Conservation (phyloP, 805 yeast species). For the Hanseniaspora vineae region DNA sequence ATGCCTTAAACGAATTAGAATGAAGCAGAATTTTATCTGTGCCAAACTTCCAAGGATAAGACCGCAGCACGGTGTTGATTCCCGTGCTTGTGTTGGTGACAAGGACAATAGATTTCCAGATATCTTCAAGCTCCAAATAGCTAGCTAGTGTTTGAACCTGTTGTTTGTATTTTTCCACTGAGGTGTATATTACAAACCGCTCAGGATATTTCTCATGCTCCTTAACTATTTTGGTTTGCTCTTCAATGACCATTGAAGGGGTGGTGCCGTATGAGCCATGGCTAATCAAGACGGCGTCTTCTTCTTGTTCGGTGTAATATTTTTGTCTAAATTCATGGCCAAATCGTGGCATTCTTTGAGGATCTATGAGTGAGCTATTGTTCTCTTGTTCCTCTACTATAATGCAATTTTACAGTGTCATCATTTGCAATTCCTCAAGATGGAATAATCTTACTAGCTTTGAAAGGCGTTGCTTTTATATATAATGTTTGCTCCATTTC, state of each 20-base stretch:
- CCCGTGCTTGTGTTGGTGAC: conserved; percentile 51
- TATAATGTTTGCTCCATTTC: no score
- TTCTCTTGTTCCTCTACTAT: no score
- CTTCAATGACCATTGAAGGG: conserved; percentile 35
- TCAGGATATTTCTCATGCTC: conserved; percentile 35
- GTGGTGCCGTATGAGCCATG: conserved; percentile 54
- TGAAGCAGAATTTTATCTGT: conserved; percentile 38
- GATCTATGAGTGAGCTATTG: no score
- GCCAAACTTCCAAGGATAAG: conserved; percentile 32
- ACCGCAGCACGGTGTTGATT: conserved; percentile 42
- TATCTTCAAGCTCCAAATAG: conserved; percentile 31
- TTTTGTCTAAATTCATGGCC: conserved; percentile 38
- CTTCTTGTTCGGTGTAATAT: conserved; percentile 32
- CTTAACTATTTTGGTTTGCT: conserved; percentile 19
- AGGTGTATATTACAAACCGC: conserved; percentile 22
- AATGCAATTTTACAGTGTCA: no score
- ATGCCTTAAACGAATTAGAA: conserved; percentile 42
- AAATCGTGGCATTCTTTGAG: conserved; percentile 22
- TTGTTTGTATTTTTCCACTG: conserved; percentile 18
- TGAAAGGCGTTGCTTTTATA: no score
- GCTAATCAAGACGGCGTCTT: conserved; percentile 35
- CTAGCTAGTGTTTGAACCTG: conserved; percentile 29
- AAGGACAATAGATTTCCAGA: conserved; percentile 34
- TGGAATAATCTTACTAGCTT: no score
- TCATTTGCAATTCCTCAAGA: no score